Evolutionary conservation across 75 land plant genomes (phyloP).

Genomic region (Picea glauca): DNA sequence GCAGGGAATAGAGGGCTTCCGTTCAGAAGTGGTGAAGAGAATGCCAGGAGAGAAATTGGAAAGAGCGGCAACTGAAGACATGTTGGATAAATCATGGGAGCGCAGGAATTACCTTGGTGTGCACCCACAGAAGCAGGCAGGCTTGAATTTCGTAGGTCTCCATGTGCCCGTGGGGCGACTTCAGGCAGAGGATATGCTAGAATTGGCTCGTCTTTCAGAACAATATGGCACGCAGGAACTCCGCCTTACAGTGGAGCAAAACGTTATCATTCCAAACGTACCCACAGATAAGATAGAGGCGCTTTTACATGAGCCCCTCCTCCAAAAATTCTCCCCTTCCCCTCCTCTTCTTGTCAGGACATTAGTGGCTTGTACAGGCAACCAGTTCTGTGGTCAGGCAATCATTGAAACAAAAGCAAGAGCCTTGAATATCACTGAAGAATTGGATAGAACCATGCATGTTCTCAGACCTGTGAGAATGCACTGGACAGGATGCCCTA

Average conservation of each 20-base stretch:
- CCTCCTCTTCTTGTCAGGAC: constrained; percentile 66
- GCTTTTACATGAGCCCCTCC: constrained; percentile 56
- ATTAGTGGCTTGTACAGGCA: constrained; percentile 94
- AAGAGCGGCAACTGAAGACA: constrained; percentile 55
- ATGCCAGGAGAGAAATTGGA: constrained; percentile 57
- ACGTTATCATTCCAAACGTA: constrained; percentile 83
- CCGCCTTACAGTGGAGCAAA: constrained; percentile 91
- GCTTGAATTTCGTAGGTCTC: constrained; percentile 76
- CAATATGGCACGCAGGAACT: constrained; percentile 86
- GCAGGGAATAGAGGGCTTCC: constrained; percentile 90
- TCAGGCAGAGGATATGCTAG: constrained; percentile 86
- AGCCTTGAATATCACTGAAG: constrained; percentile 73
- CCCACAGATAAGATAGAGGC: constrained; percentile 43
- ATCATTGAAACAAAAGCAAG: constrained; percentile 95
- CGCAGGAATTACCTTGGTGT: constrained; percentile 81
- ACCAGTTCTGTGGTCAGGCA: constrained; percentile 92
- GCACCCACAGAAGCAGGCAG: constrained; percentile 85
- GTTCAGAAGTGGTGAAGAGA: constrained; percentile 80
- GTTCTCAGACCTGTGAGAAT: constrained; percentile 65
- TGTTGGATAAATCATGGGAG: constrained; percentile 69
- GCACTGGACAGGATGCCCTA: constrained; percentile 99
- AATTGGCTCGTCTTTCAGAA: constrained; percentile 87
- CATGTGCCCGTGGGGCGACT: constrained; percentile 93
- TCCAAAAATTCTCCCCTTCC: constrained; percentile 51
- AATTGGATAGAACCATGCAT: constrained; percentile 60